Evolutionary conservation across 495 filamentous ascomycete species (phyloP), one percentile per base, ranked within the genome.

Genomic region (Penicillium robsamsonii): DNA sequence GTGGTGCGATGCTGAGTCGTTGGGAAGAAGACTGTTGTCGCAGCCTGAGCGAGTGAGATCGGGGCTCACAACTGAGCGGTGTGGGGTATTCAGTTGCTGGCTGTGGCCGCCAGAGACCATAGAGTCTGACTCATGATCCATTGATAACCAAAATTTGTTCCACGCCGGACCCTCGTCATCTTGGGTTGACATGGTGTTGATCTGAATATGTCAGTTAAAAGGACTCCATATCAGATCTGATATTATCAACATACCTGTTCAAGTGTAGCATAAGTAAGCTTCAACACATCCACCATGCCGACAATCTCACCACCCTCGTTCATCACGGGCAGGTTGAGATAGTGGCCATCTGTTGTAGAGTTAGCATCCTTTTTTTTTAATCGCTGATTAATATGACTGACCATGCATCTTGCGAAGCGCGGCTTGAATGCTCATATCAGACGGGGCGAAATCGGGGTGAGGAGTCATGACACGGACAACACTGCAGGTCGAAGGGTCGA

Each of bases 91-190:
- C 45, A 81, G 70, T 57, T 79, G 77, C 50, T 87, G 85, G 61
- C 81, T 84, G 51, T 89, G 88, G 55, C 91, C 90, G 44, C 95
- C 94, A 53, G 94, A 99, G 58, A 97, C 85, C 79, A 96, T 87
- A 1, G 94, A 98, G 71, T 97, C 94, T 5, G 93, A 94, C 66
- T 97, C 94, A 64, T 95, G 86, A 72, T 97, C 92, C 60, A 98
- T 84, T 4, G 94, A 97, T 51, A 97, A 78, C 94, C 94, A 98
- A 77, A 98, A 98, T 75, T 97, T 97, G 76, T 97, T 96, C 94
- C 94, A 98, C 13, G 94, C 94, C 15, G 94, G 94, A 0, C 94
- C 94, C 72, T 97, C 94, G 61, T 85, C 91, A 65, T 98, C 93
- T 27, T 80, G 81, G 22, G 85, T 90, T 38, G 79, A 80, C 83